phyloP scores from a whole-genome alignment of 805 yeast genomes.

The Diddensiella transvaalensis region DNA sequence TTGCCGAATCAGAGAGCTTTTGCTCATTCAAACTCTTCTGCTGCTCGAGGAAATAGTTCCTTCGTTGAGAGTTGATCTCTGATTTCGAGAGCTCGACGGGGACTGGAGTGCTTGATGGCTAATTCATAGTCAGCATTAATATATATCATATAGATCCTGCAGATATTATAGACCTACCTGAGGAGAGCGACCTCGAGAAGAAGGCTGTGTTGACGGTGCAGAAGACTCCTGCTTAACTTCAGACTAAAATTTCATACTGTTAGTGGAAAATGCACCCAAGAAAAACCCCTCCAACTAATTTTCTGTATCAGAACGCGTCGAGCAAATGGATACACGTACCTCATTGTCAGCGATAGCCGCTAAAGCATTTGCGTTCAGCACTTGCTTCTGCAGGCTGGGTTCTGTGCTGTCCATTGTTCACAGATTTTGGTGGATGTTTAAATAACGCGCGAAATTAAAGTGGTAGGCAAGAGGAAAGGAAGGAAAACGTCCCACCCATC shows the following conservation, averaged over 20 bases:
- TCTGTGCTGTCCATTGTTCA: background rate
- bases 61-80: constrained; percentile 26
- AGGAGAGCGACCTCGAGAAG: constrained; percentile 17
- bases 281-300: background rate
- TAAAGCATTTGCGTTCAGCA: background rate
- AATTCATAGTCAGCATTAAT: background rate
- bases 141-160: background rate
- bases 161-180: constrained; percentile 6
- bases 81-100: constrained; percentile 24
- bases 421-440: no score
- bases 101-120: constrained; percentile 20
- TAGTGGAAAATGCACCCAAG: background rate
- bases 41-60: constrained; percentile 30
- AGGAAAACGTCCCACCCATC: no score
- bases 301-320: no score
- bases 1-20: constrained; percentile 58
- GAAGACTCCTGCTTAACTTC: constrained; percentile 15
- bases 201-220: constrained; percentile 10
- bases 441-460: background rate
- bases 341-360: background rate
- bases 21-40: constrained; percentile 27
- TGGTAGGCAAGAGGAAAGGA: background rate
- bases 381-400: background rate
- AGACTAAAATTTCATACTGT: constrained; percentile 31
- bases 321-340: no score